Base-by-base conservation (phyloP, 176 grass and related monocot genomes). In the Panicum miliaceum region DNA sequence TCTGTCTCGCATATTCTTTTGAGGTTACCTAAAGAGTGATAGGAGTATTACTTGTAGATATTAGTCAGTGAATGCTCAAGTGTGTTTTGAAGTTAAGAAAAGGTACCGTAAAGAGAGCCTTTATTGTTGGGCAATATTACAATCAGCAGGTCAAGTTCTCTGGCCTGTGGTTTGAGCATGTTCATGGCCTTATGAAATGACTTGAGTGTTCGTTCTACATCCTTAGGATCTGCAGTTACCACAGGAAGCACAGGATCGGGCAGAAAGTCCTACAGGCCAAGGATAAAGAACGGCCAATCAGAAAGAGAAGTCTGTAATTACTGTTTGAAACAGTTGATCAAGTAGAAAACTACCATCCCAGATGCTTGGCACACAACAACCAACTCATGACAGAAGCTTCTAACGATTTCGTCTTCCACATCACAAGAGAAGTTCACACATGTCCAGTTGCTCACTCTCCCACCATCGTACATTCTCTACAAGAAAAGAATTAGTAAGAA, bases 1-100 rank as follows among this genome's bases (percentile, higher is more conserved):
- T 96, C 93, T 23, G 90, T 95, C 88, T 95, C 93, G 1, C 90
- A 95, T 22, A 92, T 95, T 68, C 85, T 88, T 77, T 95, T 95
- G 26, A 95, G 63, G 73, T 93, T 89, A 26, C 94, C 94, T 96
- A 58, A 68, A 18, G 38, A 71, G 36, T 11, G 45, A 26, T 72
- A 63, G 38, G n/a, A 45, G 76, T 40, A 53, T 19, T 63, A 35
- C 32, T 75, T 57, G 67, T 11, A 40, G 37, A 74, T 32, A 22
- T 82, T 60, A 82, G 34, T 34, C 8, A 48, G 25, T 19, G 4
- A 7, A 10, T 7, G 8, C 34, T 47, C 23, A 52, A 38, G 54
- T 8, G 11, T 58, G 8, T 20, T 63, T 77, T 43, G 32, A 18
- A 88, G 7, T 66, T 38, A 37, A 77, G 40, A 83, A 51, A 71